These are phyloP conservation scores for Cryptococcus neoformans DNA, from an alignment of 1,284 basidiomycete species.

Conservation along the genomic window DNA sequence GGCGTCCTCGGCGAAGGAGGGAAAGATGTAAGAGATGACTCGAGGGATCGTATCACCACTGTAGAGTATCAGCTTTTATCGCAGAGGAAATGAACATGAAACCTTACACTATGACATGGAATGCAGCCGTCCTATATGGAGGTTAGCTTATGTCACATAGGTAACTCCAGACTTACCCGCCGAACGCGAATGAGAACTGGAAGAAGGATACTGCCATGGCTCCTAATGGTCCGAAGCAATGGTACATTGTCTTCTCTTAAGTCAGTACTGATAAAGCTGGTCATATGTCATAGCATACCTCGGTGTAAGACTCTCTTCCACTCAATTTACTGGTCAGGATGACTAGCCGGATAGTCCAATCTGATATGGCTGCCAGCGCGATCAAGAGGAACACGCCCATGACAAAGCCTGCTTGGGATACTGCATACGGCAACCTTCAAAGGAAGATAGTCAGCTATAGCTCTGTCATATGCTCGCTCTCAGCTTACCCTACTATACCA, in stretches of 20 bases:
- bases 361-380: slow-evolving; percentile 57
- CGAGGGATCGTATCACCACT: slow-evolving; percentile 92
- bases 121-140: slow-evolving; percentile 81
- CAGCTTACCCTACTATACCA: slow-evolving; percentile 76
- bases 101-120: slow-evolving; percentile 70
- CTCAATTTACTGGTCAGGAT: slow-evolving; percentile 94
- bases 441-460: not conserved
- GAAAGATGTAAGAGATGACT: slow-evolving; percentile 84
- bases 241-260: slow-evolving; percentile 68
- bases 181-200: slow-evolving; percentile 96
- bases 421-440: slow-evolving; percentile 81
- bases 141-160: not conserved
- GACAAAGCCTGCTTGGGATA: slow-evolving; percentile 89
- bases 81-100: not conserved
- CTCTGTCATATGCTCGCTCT: too few species aligned
- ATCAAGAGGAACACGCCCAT: slow-evolving; percentile 78
- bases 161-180: slow-evolving; percentile 56
- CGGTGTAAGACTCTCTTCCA: slow-evolving; percentile 89
- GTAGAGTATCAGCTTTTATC: not conserved
- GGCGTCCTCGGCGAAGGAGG: slow-evolving; percentile 62
- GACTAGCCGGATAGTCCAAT: slow-evolving; percentile 83
- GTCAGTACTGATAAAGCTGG: not conserved
- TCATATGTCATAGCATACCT: slow-evolving; percentile 46
- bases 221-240: slow-evolving; percentile 85
- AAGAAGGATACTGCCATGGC: slow-evolving; percentile 93